A percentile compares a stretch with the other conserved stretches of the same genome.
Evolutionary conservation across 176 grass and related monocot species (phyloP).

Genomic region (Typha latifolia): DNA sequence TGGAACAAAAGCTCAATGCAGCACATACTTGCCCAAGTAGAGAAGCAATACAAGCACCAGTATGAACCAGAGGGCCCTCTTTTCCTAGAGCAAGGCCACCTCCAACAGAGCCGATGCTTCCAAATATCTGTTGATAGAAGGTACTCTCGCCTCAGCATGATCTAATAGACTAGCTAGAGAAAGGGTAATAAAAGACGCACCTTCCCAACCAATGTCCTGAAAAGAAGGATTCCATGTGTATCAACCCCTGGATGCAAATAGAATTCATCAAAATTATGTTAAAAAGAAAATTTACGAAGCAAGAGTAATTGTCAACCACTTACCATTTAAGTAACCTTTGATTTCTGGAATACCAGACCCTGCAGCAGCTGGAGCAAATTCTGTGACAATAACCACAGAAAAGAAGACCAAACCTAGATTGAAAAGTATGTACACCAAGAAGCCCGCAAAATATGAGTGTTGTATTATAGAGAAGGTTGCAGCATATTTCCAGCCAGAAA

Average conservation of each 20-base stretch:
- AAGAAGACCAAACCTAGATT: conserved; percentile 85
- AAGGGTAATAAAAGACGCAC: conserved; percentile 24
- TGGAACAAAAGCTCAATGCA: conserved; percentile 9
- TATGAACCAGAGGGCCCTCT: conserved; percentile 99
- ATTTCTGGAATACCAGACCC: conserved; percentile 99
- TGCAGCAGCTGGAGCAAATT: conserved; percentile 90
- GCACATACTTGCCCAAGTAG: conserved; percentile 81
- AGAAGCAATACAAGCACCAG: conserved; percentile 98
- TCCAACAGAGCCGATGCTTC: conserved; percentile 98
- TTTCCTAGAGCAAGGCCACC: conserved; percentile 94
- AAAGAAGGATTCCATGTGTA: conserved; percentile 95
- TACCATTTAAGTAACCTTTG: conserved; percentile 99
- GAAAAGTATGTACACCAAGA: conserved; percentile 70
- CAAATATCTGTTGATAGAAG: conserved; percentile 64
- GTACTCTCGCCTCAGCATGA: not conserved
- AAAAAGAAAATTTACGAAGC: not conserved
- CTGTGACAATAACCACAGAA: conserved; percentile 86
- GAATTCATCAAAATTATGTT: not conserved
- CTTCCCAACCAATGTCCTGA: conserved; percentile 94
- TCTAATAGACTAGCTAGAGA: conserved; percentile 3
- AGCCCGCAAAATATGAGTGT: conserved; percentile 92
- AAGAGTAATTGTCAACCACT: not conserved
- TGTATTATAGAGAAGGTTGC: conserved; percentile 85
- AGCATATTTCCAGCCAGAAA: conserved; percentile 99
- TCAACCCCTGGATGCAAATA: conserved; percentile 63